These are phyloP conservation scores for Flagelloscypha sp. DNA, from an alignment of 768 basidiomycete genomes.

Conservation along the genomic window DNA sequence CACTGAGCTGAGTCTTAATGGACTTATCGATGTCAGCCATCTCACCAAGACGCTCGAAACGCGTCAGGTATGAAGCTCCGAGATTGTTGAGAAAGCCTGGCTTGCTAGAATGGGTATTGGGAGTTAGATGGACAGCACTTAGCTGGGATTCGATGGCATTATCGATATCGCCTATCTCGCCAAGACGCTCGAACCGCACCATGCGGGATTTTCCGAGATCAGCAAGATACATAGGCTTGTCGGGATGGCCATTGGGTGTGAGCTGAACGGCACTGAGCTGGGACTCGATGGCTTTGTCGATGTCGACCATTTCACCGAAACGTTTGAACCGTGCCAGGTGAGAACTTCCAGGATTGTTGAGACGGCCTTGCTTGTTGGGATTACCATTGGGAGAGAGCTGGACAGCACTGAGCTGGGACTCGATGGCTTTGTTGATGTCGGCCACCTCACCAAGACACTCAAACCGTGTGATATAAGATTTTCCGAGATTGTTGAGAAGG, in stretches of 20 bases:
- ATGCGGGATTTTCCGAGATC: constrained; percentile 6
- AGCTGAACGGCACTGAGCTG: constrained; percentile 4
- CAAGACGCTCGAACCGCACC: constrained; percentile 6
- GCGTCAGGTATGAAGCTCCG: not conserved
- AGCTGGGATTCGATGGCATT: constrained; percentile 2
- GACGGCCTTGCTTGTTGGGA: constrained; percentile 8
- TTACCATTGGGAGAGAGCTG: constrained; percentile 11
- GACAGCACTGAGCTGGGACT: constrained; percentile 8
- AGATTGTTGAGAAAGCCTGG: not conserved
- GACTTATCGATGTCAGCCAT: constrained; percentile 4
- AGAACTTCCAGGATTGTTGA: constrained; percentile 14
- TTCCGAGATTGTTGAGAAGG: constrained; percentile 6
- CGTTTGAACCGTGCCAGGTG: constrained; percentile 15
- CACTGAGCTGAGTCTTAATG: not conserved
- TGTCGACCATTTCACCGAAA: constrained; percentile 15
- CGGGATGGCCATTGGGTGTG: constrained; percentile 8
- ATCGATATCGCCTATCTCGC: constrained; percentile 8
- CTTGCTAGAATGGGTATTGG: constrained; percentile 5
- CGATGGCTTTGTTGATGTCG: constrained; percentile 18
- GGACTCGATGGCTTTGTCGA: constrained; percentile 11
- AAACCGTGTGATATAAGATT: constrained; percentile 2
- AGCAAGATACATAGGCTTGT: constrained; percentile 5
- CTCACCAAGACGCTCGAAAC: constrained; percentile 3
- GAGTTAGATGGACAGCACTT: constrained; percentile 5
- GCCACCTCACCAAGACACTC: constrained; percentile 11